A percentile compares a stretch with the other conserved stretches of the same genome.
Evolutionary conservation across 164 flowering plant species (phyloP).

Genomic region (Piper longum): DNA sequence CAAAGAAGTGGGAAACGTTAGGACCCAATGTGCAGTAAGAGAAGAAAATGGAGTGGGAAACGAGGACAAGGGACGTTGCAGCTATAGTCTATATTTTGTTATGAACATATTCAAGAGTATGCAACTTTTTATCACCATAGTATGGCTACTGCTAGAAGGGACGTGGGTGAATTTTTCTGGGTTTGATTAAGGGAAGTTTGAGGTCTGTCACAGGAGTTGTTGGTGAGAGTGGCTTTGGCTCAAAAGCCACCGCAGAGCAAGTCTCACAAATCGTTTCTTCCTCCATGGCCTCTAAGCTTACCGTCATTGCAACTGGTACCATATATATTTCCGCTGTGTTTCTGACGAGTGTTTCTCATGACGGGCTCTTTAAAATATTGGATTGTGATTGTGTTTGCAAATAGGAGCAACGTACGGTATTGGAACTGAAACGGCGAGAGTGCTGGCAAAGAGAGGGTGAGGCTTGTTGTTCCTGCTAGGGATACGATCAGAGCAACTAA

Average conservation of each 20-base stretch:
- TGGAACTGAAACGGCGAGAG: conserved; percentile 91
- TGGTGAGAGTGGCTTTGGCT: conserved; percentile 95
- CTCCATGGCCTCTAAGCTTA: conserved; percentile 28
- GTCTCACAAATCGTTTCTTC: conserved; percentile 31
- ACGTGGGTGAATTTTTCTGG: neutral
- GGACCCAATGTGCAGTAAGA: conserved; percentile 2
- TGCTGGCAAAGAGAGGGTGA: conserved; percentile 72
- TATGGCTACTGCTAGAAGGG: neutral
- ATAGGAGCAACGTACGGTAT: conserved; percentile 90
- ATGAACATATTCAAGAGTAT: neutral
- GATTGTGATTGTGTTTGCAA: neutral
- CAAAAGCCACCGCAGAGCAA: conserved; percentile 83
- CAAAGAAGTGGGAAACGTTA: neutral
- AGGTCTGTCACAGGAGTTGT: conserved; percentile 75
- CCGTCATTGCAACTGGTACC: conserved; percentile 89
- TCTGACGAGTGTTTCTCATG: neutral
- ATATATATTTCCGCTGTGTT: neutral
- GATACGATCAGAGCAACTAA: conserved; percentile 48
- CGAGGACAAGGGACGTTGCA: neutral
- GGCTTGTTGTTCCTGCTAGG: conserved; percentile 75
- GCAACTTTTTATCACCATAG: neutral
- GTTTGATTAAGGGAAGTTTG: conserved; percentile 60
- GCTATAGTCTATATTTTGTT: neutral
- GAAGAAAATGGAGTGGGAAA: neutral
- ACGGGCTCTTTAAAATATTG: too few species aligned